phyloP scores from a whole-genome alignment of 305 asterid genomes.

The Vinca major region DNA sequence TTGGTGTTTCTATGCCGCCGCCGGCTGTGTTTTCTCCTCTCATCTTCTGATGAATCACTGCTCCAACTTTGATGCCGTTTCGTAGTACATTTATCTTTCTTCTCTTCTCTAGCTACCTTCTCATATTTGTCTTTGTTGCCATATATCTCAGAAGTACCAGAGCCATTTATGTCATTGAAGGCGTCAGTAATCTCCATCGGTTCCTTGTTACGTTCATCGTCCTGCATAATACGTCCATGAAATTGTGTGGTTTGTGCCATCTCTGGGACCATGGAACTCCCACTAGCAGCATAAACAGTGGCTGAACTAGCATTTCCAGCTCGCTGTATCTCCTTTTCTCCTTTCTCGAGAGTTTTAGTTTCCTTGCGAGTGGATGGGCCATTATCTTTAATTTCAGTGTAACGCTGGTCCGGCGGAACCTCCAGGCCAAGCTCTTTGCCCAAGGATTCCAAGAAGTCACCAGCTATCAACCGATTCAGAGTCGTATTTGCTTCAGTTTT shows the following conservation, averaged over 20 bases:
- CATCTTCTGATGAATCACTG: constrained; percentile 53
- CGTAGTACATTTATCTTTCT: constrained; percentile 16
- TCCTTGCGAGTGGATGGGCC: constrained; percentile 26
- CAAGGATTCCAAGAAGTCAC: constrained; percentile 87
- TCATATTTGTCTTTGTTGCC: constrained; percentile 18
- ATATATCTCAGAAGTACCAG: constrained; percentile 17
- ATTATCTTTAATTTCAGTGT: constrained; percentile 30
- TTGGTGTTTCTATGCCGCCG: constrained; percentile 34
- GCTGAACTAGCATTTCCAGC: constrained; percentile 19
- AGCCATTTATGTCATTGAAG: constrained; percentile 6
- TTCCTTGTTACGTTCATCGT: constrained; percentile 1
- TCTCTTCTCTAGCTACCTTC: constrained; percentile 22
- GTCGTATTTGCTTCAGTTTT: constrained; percentile 67
- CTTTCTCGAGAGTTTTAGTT: constrained; percentile 18
- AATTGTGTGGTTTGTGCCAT: constrained; percentile 11
- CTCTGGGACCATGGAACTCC: constrained; percentile 20
- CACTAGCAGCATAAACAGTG: constrained; percentile 17
- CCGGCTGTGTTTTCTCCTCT: constrained; percentile 43
- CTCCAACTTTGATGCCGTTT: constrained; percentile 21
- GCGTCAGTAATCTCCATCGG: neutral
- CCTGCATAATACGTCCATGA: constrained; percentile 21
- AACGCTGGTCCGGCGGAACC: constrained; percentile 71
- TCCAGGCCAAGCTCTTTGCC: constrained; percentile 83
- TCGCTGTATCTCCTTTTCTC: constrained; percentile 17
- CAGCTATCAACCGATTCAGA: constrained; percentile 82